These are phyloP conservation scores for Lentinula aciculospora DNA, from an alignment of 768 basidiomycete genomes.

Conservation along the genomic window DNA sequence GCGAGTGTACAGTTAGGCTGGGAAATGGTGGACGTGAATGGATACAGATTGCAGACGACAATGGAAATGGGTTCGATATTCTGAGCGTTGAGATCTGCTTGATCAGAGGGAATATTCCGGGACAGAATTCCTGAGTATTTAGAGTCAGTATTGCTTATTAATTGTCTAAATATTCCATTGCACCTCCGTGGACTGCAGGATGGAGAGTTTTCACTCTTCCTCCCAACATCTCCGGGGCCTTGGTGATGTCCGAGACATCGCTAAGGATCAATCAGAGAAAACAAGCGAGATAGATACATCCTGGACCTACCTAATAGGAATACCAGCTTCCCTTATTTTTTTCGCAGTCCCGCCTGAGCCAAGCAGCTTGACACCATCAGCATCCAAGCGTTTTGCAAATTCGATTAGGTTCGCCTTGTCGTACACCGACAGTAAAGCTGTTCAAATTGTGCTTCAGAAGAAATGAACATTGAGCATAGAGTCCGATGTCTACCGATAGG, in stretches of 20 bases:
- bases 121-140: conserved; percentile 78
- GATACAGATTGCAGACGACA: conserved; percentile 99
- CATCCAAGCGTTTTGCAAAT: conserved; percentile 78
- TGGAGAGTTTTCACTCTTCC: conserved; percentile 98
- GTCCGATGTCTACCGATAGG: conserved; percentile 15
- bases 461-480: background rate
- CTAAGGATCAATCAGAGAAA: conserved; percentile 32
- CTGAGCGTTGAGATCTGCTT: conserved; percentile 77
- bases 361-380: conserved; percentile 79
- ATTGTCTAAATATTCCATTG: background rate
- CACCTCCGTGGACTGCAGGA: conserved; percentile 96
- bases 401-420: conserved; percentile 90
- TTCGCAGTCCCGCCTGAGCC: conserved; percentile 98
- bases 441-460: background rate
- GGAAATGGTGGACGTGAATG: conserved; percentile 88
- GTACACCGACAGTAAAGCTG: conserved; percentile 92
- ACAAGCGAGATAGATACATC: background rate
- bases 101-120: conserved; percentile 85
- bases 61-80: conserved; percentile 89
- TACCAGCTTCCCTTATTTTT: conserved; percentile 90
- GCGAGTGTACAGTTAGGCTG: conserved; percentile 85
- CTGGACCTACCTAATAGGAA: conserved; percentile 78
- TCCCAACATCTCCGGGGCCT: conserved; percentile 98
- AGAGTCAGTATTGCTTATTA: background rate
- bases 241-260: conserved; percentile 96